A percentile compares a stretch with the other conserved stretches of the same genome.
phyloP scores from a whole-genome alignment of 176 grass and related monocot genomes.

The Chrysopogon serrulatus region DNA sequence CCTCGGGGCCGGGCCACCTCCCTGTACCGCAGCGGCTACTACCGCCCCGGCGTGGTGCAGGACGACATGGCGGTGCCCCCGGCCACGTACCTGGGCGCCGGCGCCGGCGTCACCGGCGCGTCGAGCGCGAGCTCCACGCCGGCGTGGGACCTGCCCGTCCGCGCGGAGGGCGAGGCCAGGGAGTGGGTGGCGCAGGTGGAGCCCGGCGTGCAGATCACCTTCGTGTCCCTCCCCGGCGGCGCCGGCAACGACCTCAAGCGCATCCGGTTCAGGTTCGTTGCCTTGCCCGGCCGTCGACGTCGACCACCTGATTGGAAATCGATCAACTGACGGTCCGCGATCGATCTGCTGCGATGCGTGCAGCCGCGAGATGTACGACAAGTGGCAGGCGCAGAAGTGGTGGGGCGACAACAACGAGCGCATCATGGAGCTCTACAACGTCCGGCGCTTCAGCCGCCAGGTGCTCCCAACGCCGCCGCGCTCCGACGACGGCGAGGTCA shows the following conservation, averaged over 20 bases:
- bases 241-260: conserved; percentile 72
- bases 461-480: conserved; percentile 46
- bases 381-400: conserved; percentile 78
- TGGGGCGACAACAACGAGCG: conserved; percentile 74
- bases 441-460: conserved; percentile 55
- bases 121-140: conserved; percentile 44
- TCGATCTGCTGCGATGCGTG: background rate
- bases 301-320: too few species aligned
- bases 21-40: conserved; percentile 57
- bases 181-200: conserved; percentile 98
- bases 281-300: background rate
- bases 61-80: conserved; percentile 63
- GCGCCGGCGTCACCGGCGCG: background rate
- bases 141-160: conserved; percentile 15
- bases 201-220: conserved; percentile 95
- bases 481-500: conserved; percentile 48
- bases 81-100: conserved; percentile 36
- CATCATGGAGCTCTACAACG: conserved; percentile 78
- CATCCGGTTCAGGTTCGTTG: conserved; percentile 52
- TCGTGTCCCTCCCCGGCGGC: conserved; percentile 64
- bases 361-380: conserved; percentile 74
- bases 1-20: conserved; percentile 39
- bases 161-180: conserved; percentile 25
- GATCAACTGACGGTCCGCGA: background rate
- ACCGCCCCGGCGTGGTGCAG: conserved; percentile 53